These are phyloP conservation scores for Knoxia roxburghii DNA, from an alignment of 257 asterid species.

Conservation along the genomic window DNA sequence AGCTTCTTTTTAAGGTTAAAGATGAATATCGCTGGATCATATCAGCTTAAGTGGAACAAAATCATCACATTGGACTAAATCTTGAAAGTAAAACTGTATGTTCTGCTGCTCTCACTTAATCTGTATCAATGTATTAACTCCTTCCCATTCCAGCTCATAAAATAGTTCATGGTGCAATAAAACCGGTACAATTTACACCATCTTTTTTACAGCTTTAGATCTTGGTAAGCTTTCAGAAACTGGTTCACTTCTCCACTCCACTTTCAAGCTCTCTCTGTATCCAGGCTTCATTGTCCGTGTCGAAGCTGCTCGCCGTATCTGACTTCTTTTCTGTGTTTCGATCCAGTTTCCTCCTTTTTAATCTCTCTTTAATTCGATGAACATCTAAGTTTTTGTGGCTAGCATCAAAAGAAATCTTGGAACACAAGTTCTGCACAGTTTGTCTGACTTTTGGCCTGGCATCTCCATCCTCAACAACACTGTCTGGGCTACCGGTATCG, in stretches of 20 bases:
- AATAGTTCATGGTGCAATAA: background rate
- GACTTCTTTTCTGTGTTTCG: conserved; percentile 14
- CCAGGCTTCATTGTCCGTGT: conserved; percentile 43
- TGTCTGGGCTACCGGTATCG: conserved; percentile 37
- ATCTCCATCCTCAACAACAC: conserved; percentile 41
- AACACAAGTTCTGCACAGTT: conserved; percentile 18
- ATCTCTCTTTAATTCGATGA: conserved; percentile 37
- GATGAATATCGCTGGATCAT: too few relatives aligned
- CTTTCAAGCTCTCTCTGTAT: conserved; percentile 53
- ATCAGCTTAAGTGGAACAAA: too few relatives aligned
- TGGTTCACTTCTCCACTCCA: conserved; percentile 10
- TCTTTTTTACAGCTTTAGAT: background rate
- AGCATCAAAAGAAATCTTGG: conserved; percentile 23
- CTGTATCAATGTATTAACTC: background rate
- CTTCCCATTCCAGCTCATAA: background rate
- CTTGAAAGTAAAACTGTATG: background rate
- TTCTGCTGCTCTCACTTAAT: too few relatives aligned
- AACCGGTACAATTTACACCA: background rate
- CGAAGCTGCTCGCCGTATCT: conserved; percentile 14
- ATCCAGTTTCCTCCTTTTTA: conserved; percentile 34
- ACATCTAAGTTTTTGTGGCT: conserved; percentile 28
- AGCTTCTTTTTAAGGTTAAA: too few relatives aligned
- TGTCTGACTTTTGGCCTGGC: conserved; percentile 25
- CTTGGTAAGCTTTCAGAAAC: background rate
- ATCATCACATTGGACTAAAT: too few relatives aligned